Conservation (phyloP, 2,329 filamentous ascomycete genomes). For the Chaetomium sp. region DNA sequence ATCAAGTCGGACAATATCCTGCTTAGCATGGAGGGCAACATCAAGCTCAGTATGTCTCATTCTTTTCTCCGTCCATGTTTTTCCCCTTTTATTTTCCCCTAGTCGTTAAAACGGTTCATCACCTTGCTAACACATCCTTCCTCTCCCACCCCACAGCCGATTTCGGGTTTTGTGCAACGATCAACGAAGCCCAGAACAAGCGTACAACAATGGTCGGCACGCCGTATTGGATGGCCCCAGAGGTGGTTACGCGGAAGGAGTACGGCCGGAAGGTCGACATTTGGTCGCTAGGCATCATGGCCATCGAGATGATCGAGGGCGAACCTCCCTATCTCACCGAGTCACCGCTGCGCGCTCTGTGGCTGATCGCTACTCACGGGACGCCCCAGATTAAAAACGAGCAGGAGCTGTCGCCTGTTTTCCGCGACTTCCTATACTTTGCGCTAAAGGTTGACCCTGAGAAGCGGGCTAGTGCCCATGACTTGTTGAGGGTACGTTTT, state of each 20-base stretch:
- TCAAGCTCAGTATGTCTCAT: slow-evolving; percentile 78
- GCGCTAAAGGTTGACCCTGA: slow-evolving; percentile 95
- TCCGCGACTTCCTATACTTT: slow-evolving; percentile 87
- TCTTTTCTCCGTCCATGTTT: neutral
- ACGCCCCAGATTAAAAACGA: slow-evolving; percentile 94
- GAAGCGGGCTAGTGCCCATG: slow-evolving; percentile 90
- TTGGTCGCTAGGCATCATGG: slow-evolving; percentile 98
- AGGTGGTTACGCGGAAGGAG: slow-evolving; percentile 94
- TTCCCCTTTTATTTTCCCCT: neutral
- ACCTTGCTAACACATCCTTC: slow-evolving; percentile 4
- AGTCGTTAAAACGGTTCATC: neutral
- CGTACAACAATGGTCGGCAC: slow-evolving; percentile 98
- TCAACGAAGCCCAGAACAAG: slow-evolving; percentile 95
- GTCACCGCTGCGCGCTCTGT: slow-evolving; percentile 84
- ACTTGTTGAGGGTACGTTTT: slow-evolving; percentile 74
- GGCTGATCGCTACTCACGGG: slow-evolving; percentile 93
- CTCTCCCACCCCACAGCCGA: slow-evolving; percentile 54
- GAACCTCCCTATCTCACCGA: slow-evolving; percentile 96
- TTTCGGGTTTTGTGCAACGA: slow-evolving; percentile 97
- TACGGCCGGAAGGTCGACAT: slow-evolving; percentile 98
- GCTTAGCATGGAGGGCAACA: slow-evolving; percentile 86
- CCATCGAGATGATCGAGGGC: slow-evolving; percentile 99
- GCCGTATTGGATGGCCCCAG: slow-evolving; percentile 99
- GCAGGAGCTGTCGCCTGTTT: slow-evolving; percentile 69
- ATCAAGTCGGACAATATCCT: slow-evolving; percentile 99